A percentile compares a stretch with the other conserved stretches of the same genome.
These are phyloP conservation scores for Torulaspora quercuum DNA, from an alignment of 805 yeast species.

Conservation along the genomic window DNA sequence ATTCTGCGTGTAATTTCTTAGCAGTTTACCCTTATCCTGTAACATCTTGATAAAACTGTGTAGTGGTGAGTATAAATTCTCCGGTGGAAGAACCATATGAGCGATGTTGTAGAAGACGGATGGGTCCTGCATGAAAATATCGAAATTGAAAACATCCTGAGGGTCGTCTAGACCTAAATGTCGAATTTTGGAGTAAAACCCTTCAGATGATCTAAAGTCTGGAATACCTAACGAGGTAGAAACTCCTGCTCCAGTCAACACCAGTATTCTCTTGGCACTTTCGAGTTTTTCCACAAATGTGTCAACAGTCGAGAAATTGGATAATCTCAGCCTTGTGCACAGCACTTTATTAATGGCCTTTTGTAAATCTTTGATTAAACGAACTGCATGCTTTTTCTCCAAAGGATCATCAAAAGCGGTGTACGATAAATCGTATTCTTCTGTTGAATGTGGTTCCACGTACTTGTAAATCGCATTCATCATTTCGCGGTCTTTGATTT, in stretches of 20 bases:
- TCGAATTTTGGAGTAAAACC: conserved; percentile 68
- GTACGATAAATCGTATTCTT: conserved; percentile 15
- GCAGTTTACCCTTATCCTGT: conserved; percentile 69
- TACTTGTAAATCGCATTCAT: conserved; percentile 33
- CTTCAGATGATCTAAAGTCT: conserved; percentile 85
- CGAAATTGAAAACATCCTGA: conserved; percentile 80
- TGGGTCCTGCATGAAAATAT: conserved; percentile 72
- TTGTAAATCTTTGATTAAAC: conserved; percentile 51
- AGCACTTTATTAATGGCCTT: conserved; percentile 63
- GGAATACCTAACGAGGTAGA: conserved; percentile 89
- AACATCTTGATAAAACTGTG: conserved; percentile 74
- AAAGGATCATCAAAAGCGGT: conserved; percentile 35
- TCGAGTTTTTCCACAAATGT: conserved; percentile 53
- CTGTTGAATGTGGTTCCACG: conserved; percentile 23
- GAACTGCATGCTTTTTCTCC: conserved; percentile 45
- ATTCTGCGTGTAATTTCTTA: conserved; percentile 86
- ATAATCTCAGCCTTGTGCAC: conserved; percentile 52
- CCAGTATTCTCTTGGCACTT: conserved; percentile 59
- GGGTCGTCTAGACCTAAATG: conserved; percentile 77
- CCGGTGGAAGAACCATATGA: conserved; percentile 76
- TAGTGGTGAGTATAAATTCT: conserved; percentile 61
- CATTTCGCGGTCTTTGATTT: conserved; percentile 35
- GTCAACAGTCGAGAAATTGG: conserved; percentile 53
- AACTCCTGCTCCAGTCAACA: conserved; percentile 90
- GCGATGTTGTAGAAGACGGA: conserved; percentile 82